Evolutionary conservation across 768 basidiomycete species (phyloP), one percentile per base, ranked within the genome.

Genomic region (Leccinum disarticulatum): DNA sequence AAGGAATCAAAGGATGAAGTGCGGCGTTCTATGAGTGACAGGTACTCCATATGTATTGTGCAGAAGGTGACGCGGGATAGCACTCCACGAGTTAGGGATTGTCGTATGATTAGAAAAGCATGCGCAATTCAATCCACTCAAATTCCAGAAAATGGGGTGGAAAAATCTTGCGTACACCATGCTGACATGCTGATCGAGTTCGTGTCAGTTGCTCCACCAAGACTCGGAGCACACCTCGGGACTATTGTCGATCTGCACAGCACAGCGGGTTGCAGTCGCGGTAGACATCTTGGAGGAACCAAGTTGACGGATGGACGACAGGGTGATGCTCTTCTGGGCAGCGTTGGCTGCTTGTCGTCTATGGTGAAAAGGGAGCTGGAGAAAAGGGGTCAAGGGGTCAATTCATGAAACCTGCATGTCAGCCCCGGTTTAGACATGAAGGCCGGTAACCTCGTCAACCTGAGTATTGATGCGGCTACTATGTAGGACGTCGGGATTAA

Each of bases 111-210:
- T 13, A 53, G 15, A 6, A n/a, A 33, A 13, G 5, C 10, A 33
- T 11, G 4, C 4, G 1, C 10, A 11, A 13, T 17, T 6, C 2
- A 49, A 14, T 31, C 3, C 3, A 57, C 66, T 49, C 19, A 65
- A 68, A 36, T 65, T 65, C 60, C 68, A 66, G 25, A 69, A 54
- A 1, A 54, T 60, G 7, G 66, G 68, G 35, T 69, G 68, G 47
- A 69, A 69, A 53, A 33, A 59, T 31, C 31, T 62, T 1, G 63
- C 63, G 28, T 70, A 68, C 1, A 70, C 61, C 61, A 63, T 64
- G n/a, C 36, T 66, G 3, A 68, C 59, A 27, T 70, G 60, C 9
- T 61, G 38, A 36, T 61, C 27, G 4, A 2, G 0, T 19, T 22
- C 22, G 22, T 22, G 22, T 22, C 22, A 22, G 22, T 22, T 22